Base-by-base conservation (phyloP, 1,284 basidiomycete species). In the Rhodotorula sp. region DNA sequence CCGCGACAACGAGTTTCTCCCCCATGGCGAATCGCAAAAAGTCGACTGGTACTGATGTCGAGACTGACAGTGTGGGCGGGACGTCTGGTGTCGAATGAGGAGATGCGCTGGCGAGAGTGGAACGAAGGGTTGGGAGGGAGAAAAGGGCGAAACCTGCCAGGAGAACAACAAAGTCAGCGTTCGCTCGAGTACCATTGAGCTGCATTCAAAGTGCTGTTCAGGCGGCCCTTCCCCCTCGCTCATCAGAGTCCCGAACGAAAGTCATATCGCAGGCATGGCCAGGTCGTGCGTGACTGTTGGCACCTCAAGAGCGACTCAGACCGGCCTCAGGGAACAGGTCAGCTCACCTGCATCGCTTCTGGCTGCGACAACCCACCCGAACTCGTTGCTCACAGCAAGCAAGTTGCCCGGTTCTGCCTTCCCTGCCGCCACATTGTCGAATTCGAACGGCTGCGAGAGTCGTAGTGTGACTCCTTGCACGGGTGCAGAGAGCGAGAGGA, bases 141-240 rank as follows among this genome's bases (percentile, higher is more conserved):
- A 62, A 75, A 46, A 76, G 69, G 2, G 71, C 65, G 64, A 77
- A 76, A 22, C 73, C 76, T 76, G 67, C 2, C 15, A 7, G 0
- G 30, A 28, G 31, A 15, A 20, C 22, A 15, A 10, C 4, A 4
- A n/a, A 18, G 57, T 55, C 40, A 48, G 60, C 2, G 16, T 18
- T 44, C 16, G 40, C 16, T 18, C 40, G 10, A 11, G 40, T 44
- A 13, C 40, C 13, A 11, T 18, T 13, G 11, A 44, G 10, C 40
- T 44, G 40, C 40, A 15, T 44, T 18, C 40, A 13, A 18, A 18
- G 9, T 44, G 10, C 40, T 11, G 13, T 44, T 11, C 11, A 4
- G 40, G 13, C 40, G 16, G 40, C 40, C 16, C 40, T 44, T 44
- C 40, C 40, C 15, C 40, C 40, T 44, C 40, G 40, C 20, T 3